phyloP scores from a whole-genome alignment of 352 stramenopile species.

The Elongisporangium undulatum region DNA sequence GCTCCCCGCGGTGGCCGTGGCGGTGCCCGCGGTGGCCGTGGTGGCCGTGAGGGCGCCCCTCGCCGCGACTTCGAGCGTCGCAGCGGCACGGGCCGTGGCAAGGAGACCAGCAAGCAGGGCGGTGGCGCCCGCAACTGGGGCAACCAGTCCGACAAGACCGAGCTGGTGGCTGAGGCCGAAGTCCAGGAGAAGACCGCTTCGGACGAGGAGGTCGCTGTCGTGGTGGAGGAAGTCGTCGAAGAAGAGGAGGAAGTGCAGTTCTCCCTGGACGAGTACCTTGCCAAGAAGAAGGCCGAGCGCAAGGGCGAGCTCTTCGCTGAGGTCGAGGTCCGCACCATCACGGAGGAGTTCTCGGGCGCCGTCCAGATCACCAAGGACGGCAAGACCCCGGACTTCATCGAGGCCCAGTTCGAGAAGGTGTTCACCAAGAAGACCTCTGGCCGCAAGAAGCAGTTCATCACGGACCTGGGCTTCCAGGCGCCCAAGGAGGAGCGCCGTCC shows the following conservation, averaged over 20 bases:
- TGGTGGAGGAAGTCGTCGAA: conserved; percentile 39
- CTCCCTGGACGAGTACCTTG: conserved; percentile 77
- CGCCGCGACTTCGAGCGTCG: conserved; percentile 91
- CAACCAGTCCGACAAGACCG: conserved; percentile 91
- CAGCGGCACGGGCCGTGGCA: conserved; percentile 94
- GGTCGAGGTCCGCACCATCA: conserved; percentile 80
- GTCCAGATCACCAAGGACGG: conserved; percentile 80
- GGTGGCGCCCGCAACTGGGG: conserved; percentile 96
- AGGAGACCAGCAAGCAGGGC: conserved; percentile 94
- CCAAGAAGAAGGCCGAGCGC: conserved; percentile 75
- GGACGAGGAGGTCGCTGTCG: conserved; percentile 55
- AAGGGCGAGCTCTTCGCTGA: conserved; percentile 78
- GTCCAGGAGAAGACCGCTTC: conserved; percentile 50
- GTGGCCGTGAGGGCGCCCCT: conserved; percentile 33
- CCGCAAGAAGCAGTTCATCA: conserved; percentile 92
- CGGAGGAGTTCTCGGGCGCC: conserved; percentile 85
- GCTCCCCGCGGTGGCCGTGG: conserved; percentile 38
- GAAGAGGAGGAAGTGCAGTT: conserved; percentile 84
- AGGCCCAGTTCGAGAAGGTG: conserved; percentile 89
- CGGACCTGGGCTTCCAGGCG: conserved; percentile 80
- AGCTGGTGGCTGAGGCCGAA: conserved; percentile 63
- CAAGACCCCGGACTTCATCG: conserved; percentile 87
- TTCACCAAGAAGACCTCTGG: conserved; percentile 95
- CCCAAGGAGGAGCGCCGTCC: conserved; percentile 57
- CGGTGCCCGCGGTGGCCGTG: conserved; percentile 36